A percentile compares a stretch with the other conserved stretches of the same genome.
These are phyloP conservation scores for Rhypophila decipiens DNA, from an alignment of 495 filamentous ascomycete species.

Conservation along the genomic window DNA sequence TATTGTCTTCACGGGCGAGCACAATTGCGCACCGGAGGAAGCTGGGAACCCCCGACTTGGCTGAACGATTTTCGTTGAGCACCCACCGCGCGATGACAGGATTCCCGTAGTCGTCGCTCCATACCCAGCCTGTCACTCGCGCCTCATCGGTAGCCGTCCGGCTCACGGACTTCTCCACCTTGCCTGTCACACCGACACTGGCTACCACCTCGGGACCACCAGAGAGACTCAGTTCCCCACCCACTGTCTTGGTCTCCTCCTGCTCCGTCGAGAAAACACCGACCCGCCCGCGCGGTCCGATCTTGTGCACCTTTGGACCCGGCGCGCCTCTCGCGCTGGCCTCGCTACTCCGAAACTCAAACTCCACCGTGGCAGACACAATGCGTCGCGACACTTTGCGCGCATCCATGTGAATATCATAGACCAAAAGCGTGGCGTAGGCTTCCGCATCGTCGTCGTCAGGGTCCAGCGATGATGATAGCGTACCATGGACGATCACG, in stretches of 20 bases:
- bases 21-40: constrained; percentile 17
- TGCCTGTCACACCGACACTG: constrained; percentile 2
- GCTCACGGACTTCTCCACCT: constrained; percentile 12
- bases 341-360: constrained; percentile 1
- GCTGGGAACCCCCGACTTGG: constrained; percentile 17
- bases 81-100: constrained; percentile 16
- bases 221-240: background rate
- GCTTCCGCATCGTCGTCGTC: constrained; percentile 1
- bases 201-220: constrained; percentile 6
- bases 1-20: constrained; percentile 13
- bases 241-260: background rate
- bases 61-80: constrained; percentile 14
- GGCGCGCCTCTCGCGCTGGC: background rate
- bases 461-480: constrained; percentile 6
- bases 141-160: constrained; percentile 11
- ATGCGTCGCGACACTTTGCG: constrained; percentile 2
- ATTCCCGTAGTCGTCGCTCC: constrained; percentile 11
- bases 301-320: background rate
- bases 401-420: constrained; percentile 3
- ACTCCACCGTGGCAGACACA: background rate
- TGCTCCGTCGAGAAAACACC: background rate
- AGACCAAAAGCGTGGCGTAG: constrained; percentile 5
- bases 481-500: constrained; percentile 16
- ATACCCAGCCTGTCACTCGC: constrained; percentile 6
- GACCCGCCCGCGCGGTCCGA: background rate